phyloP scores from a whole-genome alignment of 768 basidiomycete species.

The Pisolithus marmoratus region DNA sequence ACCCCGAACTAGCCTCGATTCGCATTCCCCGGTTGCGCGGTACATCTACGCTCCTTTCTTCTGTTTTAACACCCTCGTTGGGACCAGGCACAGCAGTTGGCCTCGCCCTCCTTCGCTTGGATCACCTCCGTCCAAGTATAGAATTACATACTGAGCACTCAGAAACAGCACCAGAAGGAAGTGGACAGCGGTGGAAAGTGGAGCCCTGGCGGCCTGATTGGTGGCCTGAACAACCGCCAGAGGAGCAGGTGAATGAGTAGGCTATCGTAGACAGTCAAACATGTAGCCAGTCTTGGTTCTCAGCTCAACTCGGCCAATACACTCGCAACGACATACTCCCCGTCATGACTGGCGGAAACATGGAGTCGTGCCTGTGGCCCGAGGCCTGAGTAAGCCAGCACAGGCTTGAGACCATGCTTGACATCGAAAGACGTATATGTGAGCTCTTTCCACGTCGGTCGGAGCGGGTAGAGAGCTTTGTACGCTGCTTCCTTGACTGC shows the following conservation, averaged over 20 bases:
- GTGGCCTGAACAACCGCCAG: conserved; percentile 41
- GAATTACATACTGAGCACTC: conserved; percentile 11
- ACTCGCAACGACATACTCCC: conserved; percentile 65
- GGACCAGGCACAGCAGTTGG: conserved; percentile 44
- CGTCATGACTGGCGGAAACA: conserved; percentile 78
- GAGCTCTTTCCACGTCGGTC: conserved; percentile 73
- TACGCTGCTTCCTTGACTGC: conserved; percentile 81
- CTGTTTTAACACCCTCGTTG: conserved; percentile 29
- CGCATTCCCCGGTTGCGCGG: conserved; percentile 56
- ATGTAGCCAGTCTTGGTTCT: background rate
- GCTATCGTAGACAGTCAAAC: conserved; percentile 15
- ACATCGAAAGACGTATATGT: conserved; percentile 38
- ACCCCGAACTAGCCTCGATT: conserved; percentile 26
- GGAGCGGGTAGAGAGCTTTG: conserved; percentile 72
- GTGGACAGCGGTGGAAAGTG: conserved; percentile 33
- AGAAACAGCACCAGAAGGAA: conserved; percentile 25
- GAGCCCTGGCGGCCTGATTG: conserved; percentile 64
- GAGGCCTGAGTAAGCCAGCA: conserved; percentile 23
- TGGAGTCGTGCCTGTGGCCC: conserved; percentile 35
- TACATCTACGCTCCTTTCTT: conserved; percentile 68
- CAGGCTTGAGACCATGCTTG: conserved; percentile 36
- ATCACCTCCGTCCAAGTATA: conserved; percentile 44
- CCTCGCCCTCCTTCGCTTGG: conserved; percentile 74
- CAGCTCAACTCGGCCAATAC: conserved; percentile 49
- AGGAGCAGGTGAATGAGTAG: conserved; percentile 12